Evolutionary conservation across 2,329 filamentous ascomycete species (phyloP), one percentile per base, ranked within the genome.

Genomic region (Pseudocercospora cruenta): DNA sequence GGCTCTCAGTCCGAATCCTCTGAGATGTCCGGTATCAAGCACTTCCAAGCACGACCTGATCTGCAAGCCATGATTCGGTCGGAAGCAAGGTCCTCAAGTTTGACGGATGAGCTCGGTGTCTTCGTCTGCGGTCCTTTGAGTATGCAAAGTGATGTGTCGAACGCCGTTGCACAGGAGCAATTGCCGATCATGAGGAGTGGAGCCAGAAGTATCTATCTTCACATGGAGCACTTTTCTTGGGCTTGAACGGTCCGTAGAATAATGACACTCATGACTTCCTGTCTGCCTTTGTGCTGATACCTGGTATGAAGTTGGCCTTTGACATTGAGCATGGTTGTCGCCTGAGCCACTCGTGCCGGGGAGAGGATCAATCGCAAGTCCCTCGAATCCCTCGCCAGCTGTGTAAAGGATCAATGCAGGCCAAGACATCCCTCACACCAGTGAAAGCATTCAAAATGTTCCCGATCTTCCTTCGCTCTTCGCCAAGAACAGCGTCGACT

Each of bases 151-250:
- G 83, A 85, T 75, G 80, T 83, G 8, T 75, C 81, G 1, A 81
- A 83, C 72, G 82, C 81, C 7, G 82, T 82, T 21, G 82, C 82
- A 1, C 61, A 61, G n/a, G 79, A 78, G 47, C 82, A 85, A 62
- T 58, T 78, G 62, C 66, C 67, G 7, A 77, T 81, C 12, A 26
- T 82, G 7, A 77, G 70, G 19, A 76, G 72, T 5, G 71, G 68
- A 1, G 73, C 70, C 57, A 63, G 65, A 3, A 73, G 73, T 36
- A 75, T 84, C 1, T 83, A 82, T 73, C 67, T 85, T 63, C 82
- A 84, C 73, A 78, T 79, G 22, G 83, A 85, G 73, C 77, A 81
- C 62, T 85, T 85, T 67, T 79, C 78, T 68, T 83, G 71, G 80
- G 80, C 80, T 58, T 55, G 26, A 31, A 3, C 9, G 19, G 19